phyloP scores from a whole-genome alignment of 192 early-diverging fungal genomes.

The Oehlia diaphana region DNA sequence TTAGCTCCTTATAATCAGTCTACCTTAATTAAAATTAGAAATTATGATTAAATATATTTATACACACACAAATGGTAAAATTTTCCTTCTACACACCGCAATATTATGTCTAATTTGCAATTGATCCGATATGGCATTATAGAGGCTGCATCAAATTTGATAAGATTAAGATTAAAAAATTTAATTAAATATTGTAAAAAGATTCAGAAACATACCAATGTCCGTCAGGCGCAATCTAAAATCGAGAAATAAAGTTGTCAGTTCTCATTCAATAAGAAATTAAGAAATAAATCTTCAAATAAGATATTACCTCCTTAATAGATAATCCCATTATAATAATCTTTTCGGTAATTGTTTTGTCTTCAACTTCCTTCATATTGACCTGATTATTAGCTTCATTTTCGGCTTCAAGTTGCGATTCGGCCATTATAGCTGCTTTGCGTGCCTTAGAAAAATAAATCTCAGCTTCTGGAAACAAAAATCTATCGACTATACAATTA shows the following conservation, averaged over 20 bases:
- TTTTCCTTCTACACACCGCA: slow-evolving; percentile 31
- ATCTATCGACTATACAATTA: neutral
- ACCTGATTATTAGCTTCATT: slow-evolving; percentile 73
- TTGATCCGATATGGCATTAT: slow-evolving; percentile 89
- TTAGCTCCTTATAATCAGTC: slow-evolving; percentile 62
- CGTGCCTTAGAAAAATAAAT: slow-evolving; percentile 48
- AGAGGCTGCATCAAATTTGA: slow-evolving; percentile 55
- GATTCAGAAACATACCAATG: slow-evolving; percentile 66
- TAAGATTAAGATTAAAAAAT: slow-evolving; percentile 13
- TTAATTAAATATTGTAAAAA: neutral
- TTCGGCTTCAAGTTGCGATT: slow-evolving; percentile 71
- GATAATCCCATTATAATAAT: slow-evolving; percentile 55
- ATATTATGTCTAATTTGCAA: slow-evolving; percentile 54
- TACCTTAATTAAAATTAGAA: slow-evolving; percentile 12
- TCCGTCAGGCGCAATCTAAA: slow-evolving; percentile 79
- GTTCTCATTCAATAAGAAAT: neutral
- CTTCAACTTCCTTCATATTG: slow-evolving; percentile 76
- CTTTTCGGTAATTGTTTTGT: slow-evolving; percentile 62
- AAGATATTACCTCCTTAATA: slow-evolving; percentile 56
- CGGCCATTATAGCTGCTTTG: slow-evolving; percentile 69
- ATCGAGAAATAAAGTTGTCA: neutral
- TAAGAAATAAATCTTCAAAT: neutral
- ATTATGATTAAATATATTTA: neutral
- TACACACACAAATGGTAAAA: neutral
- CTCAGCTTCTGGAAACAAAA: neutral